A percentile compares a stretch with the other conserved stretches of the same genome.
These are phyloP conservation scores for Farysia itapuensis DNA, from an alignment of 1,284 basidiomycete genomes.

Conservation along the genomic window DNA sequence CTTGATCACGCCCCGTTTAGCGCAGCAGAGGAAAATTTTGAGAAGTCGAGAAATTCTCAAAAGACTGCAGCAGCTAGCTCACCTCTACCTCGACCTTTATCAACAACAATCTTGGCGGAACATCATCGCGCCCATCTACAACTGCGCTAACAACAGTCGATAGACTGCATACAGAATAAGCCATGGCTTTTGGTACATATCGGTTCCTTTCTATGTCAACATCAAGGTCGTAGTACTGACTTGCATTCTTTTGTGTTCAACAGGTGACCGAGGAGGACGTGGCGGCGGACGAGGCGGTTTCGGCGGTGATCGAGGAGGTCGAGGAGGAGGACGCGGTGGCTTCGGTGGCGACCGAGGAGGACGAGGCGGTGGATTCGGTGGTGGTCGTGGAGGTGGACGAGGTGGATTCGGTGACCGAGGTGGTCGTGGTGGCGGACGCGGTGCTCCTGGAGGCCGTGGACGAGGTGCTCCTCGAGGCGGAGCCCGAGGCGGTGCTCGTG, in stretches of 20 bases:
- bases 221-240: too few species aligned
- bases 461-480: constrained; percentile 34
- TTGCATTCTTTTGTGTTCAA: too few species aligned
- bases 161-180: too few species aligned
- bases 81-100: too few species aligned
- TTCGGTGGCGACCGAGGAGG: constrained; percentile 57
- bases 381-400: constrained; percentile 37
- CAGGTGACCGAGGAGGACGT: constrained; percentile 52
- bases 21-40: too few species aligned
- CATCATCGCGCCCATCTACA: too few species aligned
- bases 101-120: too few species aligned
- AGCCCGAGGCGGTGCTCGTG: constrained; percentile 35
- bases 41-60: constrained; percentile 1
- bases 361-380: constrained; percentile 59
- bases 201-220: too few species aligned
- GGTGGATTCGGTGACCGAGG: constrained; percentile 14
- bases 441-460: constrained; percentile 43
- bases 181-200: too few species aligned
- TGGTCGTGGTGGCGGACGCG: constrained; percentile 41
- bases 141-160: too few species aligned
- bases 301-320: constrained; percentile 61
- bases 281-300: constrained; percentile 50
- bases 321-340: constrained; percentile 62
- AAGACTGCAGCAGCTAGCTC: too few species aligned
- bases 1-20: too few species aligned